Conservation (phyloP, 208 protist genomes). For the Vickermania spadyakhi region DNA sequence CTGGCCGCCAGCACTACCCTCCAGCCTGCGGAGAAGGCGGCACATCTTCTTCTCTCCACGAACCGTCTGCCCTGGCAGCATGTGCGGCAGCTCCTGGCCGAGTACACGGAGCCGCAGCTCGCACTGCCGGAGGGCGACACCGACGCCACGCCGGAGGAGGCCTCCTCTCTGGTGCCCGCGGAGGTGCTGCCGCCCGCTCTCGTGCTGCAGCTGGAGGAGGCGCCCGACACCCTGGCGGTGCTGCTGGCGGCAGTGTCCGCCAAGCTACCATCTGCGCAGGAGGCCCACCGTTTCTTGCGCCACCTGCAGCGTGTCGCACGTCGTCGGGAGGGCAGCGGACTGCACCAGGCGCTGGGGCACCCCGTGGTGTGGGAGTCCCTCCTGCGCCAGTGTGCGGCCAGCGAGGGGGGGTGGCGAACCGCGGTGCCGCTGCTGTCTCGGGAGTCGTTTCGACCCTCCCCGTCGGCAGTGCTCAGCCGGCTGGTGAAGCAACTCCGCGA, state of each 20-base stretch:
- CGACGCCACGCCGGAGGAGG: neutral
- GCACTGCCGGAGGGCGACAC: neutral
- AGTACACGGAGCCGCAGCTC: slow-evolving; percentile 17
- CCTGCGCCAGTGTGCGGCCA: slow-evolving; percentile 33
- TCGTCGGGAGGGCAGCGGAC: neutral
- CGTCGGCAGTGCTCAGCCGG: slow-evolving; percentile 43
- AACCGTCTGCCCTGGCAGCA: slow-evolving; percentile 36
- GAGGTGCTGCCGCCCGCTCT: slow-evolving; percentile 4
- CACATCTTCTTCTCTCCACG: slow-evolving; percentile 25
- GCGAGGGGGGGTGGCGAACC: slow-evolving; percentile 21
- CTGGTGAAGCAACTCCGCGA: slow-evolving; percentile 50
- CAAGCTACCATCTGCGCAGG: slow-evolving; percentile 43
- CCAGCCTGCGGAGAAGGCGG: slow-evolving; percentile 31
- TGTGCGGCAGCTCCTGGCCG: slow-evolving; percentile 34
- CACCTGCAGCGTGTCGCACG: neutral
- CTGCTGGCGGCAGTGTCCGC: slow-evolving; percentile 51
- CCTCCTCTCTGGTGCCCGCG: neutral
- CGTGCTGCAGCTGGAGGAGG: slow-evolving; percentile 27
- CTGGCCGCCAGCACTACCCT: slow-evolving; percentile 66
- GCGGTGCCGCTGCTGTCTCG: slow-evolving; percentile 35
- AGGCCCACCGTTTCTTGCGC: slow-evolving; percentile 30
- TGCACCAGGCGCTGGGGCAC: slow-evolving; percentile 21
- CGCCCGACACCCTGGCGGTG: slow-evolving; percentile 29
- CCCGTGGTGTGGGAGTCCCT: slow-evolving; percentile 51
- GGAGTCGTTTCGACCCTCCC: slow-evolving; percentile 22